phyloP scores from a whole-genome alignment of 2,329 filamentous ascomycete genomes.

The Akanthomyces lecanii region DNA sequence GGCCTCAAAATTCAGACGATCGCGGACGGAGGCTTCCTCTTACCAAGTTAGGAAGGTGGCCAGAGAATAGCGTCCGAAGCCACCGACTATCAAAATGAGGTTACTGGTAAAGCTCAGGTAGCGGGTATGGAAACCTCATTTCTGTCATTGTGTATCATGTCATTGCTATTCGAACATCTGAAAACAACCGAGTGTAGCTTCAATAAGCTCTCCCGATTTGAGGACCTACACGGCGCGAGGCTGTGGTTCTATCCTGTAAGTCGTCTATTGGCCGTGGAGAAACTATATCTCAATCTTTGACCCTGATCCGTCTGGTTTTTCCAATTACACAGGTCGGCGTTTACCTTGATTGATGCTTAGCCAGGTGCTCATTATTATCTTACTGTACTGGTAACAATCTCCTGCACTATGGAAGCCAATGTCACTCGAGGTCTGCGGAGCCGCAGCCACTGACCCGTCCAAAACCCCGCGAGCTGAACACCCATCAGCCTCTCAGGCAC shows the following conservation, averaged over 20 bases:
- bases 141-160: too few relatives aligned
- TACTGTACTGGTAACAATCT: too few relatives aligned
- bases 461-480: constrained; percentile 2
- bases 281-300: too few relatives aligned
- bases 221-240: too few relatives aligned
- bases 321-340: neutral
- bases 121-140: too few relatives aligned
- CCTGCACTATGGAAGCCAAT: neutral
- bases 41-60: constrained; percentile 8
- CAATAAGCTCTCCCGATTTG: too few relatives aligned
- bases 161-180: too few relatives aligned
- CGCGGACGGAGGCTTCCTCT: neutral
- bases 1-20: neutral
- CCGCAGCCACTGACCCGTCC: neutral
- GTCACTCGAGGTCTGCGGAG: neutral
- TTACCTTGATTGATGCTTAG: neutral
- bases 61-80: neutral
- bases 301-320: neutral
- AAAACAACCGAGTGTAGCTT: too few relatives aligned
- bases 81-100: neutral
- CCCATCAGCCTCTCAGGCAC: neutral
- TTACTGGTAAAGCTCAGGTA: neutral
- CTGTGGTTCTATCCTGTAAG: too few relatives aligned
- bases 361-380: neutral
- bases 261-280: too few relatives aligned